Evolutionary conservation across 2,329 filamentous ascomycete species (phyloP).

Genomic region (Colletotrichum noveboracense): DNA sequence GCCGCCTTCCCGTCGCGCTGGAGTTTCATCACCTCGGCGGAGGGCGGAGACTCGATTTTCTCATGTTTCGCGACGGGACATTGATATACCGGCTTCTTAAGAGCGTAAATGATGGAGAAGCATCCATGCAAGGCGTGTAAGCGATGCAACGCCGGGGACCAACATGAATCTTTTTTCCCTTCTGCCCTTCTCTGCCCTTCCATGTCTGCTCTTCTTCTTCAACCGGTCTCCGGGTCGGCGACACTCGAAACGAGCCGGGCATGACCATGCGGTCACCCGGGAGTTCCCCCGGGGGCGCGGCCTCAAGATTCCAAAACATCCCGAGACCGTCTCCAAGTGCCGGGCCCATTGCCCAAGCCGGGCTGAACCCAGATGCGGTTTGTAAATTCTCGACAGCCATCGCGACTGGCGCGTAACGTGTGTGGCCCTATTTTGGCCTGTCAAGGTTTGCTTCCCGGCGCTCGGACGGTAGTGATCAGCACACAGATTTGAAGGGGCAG

Average conservation of each 20-base stretch:
- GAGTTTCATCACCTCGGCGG: neutral
- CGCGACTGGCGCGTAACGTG: neutral
- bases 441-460: neutral
- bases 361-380: neutral
- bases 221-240: neutral
- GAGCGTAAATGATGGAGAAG: neutral
- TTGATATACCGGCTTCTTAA: neutral
- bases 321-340: neutral
- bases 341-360: neutral
- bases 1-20: neutral
- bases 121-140: neutral
- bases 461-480: slow-evolving; percentile 13
- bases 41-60: neutral
- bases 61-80: neutral
- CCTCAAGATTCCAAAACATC: neutral
- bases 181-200: neutral
- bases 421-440: neutral
- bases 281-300: neutral
- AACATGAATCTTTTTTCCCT: neutral
- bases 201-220: neutral
- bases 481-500: neutral
- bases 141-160: neutral
- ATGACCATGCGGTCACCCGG: neutral
- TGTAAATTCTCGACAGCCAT: neutral
- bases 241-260: neutral